Percentiles rank a stretch among this genome's conserved stretches.
Evolutionary conservation across 2,329 filamentous ascomycete species (phyloP).

Genomic region (Pseudopyricularia cyperi): DNA sequence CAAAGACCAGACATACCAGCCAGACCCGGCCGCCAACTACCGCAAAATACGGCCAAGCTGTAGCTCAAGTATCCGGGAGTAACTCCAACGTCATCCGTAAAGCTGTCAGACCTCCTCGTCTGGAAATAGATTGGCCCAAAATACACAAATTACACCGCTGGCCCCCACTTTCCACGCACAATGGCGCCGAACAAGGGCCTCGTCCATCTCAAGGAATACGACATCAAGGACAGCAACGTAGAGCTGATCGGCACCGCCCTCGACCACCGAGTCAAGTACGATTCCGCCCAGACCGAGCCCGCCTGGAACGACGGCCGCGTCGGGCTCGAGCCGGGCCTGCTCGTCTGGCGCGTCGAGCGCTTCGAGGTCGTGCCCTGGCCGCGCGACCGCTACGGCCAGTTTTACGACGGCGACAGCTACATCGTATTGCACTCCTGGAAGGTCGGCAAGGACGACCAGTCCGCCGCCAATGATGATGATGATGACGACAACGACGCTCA

Average conservation of each 20-base stretch:
- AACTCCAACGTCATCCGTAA: no score
- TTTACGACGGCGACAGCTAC: slow-evolving; percentile 57
- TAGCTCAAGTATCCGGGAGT: no score
- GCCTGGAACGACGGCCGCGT: slow-evolving; percentile 51
- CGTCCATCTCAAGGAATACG: slow-evolving; percentile 49
- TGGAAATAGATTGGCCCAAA: no score
- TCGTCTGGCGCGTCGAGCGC: slow-evolving; percentile 54
- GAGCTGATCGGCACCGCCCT: slow-evolving; percentile 50
- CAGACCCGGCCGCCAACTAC: no score
- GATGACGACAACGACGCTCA: neutral
- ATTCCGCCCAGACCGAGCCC: slow-evolving; percentile 50
- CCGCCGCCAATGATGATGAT: slow-evolving; percentile 4
- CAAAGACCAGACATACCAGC: no score
- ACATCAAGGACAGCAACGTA: slow-evolving; percentile 56
- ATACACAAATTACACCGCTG: neutral
- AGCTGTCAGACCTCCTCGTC: no score
- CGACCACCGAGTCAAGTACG: slow-evolving; percentile 56
- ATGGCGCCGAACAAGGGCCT: slow-evolving; percentile 52
- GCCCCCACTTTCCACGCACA: no score
- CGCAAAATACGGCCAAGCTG: no score
- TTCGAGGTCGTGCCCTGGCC: slow-evolving; percentile 54
- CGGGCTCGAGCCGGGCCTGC: slow-evolving; percentile 38
- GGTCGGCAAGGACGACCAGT: slow-evolving; percentile 27
- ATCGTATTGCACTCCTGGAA: slow-evolving; percentile 50
- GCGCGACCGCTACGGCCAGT: slow-evolving; percentile 40